These are phyloP conservation scores for Zygotorulaspora florentina DNA, from an alignment of 805 yeast genomes.

Conservation along the genomic window DNA sequence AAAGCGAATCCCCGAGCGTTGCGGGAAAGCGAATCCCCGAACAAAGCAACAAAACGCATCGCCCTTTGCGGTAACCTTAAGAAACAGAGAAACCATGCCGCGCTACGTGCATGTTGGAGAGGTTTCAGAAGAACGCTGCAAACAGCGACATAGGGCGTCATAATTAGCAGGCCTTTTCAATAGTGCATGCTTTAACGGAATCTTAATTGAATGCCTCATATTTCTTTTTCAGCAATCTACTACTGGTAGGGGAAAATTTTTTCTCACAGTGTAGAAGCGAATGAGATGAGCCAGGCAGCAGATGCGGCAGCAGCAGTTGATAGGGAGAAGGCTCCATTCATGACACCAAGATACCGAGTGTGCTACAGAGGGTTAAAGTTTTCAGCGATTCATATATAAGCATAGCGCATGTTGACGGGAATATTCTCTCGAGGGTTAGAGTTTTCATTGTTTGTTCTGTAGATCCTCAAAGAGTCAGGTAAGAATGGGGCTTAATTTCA, in stretches of 20 bases:
- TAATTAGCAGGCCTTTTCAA: no score
- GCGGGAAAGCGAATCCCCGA: not conserved
- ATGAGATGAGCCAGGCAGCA: not conserved
- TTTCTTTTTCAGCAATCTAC: not conserved
- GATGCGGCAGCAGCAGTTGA: not conserved
- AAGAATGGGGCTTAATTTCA: not conserved
- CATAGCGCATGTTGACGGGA: not conserved
- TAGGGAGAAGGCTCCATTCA: not conserved
- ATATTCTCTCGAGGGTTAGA: no score
- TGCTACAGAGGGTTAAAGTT: not conserved
- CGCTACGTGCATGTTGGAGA: not conserved
- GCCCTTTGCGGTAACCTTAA: not conserved
- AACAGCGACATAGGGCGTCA: not conserved
- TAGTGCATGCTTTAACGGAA: no score
- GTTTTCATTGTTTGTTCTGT: not conserved
- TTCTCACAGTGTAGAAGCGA: not conserved
- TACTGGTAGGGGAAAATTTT: not conserved
- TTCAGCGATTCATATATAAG: not conserved
- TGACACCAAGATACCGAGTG: not conserved
- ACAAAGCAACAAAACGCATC: not conserved
- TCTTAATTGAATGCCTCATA: no score
- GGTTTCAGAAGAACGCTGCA: not conserved
- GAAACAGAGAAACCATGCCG: not conserved
- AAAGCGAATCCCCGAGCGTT: no score
- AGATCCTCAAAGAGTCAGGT: not conserved